A percentile compares a stretch with the other conserved stretches of the same genome.
These are phyloP conservation scores for Eremothecium cymbalariae DNA, from an alignment of 1,139 yeast genomes.

Conservation along the genomic window DNA sequence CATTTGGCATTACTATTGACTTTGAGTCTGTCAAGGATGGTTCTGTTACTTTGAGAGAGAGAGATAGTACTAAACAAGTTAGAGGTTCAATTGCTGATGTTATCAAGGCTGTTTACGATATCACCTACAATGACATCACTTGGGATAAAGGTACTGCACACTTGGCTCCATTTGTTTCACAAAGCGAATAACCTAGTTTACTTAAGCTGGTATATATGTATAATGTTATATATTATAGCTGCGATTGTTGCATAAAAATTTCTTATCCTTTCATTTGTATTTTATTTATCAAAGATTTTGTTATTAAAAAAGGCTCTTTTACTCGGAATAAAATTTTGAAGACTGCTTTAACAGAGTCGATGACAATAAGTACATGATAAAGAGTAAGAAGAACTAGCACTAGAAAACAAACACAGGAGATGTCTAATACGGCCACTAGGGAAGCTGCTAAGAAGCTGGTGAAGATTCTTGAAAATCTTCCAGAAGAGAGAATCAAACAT, in stretches of 20 bases:
- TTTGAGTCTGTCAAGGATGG: conserved; percentile 87
- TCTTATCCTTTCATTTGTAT: no score
- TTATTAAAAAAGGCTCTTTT: no score
- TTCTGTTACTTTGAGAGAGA: conserved; percentile 92
- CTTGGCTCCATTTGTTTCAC: conserved; percentile 56
- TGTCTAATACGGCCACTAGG: conserved; percentile 19
- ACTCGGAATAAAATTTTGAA: no score
- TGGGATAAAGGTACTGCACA: conserved; percentile 83
- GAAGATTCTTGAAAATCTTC: conserved; percentile 39
- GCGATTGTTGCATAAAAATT: background rate
- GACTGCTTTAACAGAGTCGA: no score
- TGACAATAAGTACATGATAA: no score
- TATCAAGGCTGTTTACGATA: conserved; percentile 65
- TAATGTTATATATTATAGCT: background rate
- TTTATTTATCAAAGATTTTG: background rate
- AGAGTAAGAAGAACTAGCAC: no score
- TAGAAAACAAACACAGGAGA: background rate
- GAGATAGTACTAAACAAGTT: conserved; percentile 95
- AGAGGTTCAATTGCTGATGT: conserved; percentile 83
- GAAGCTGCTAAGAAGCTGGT: conserved; percentile 39
- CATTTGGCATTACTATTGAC: conserved; percentile 97
- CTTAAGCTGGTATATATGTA: background rate
- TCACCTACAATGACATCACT: conserved; percentile 63
- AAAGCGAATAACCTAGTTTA: conserved; percentile 28
- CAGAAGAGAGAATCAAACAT: conserved; percentile 59